A percentile compares a stretch with the other conserved stretches of the same genome.
Evolutionary conservation across 805 yeast species (phyloP).

Genomic region (Ogataea neopini): DNA sequence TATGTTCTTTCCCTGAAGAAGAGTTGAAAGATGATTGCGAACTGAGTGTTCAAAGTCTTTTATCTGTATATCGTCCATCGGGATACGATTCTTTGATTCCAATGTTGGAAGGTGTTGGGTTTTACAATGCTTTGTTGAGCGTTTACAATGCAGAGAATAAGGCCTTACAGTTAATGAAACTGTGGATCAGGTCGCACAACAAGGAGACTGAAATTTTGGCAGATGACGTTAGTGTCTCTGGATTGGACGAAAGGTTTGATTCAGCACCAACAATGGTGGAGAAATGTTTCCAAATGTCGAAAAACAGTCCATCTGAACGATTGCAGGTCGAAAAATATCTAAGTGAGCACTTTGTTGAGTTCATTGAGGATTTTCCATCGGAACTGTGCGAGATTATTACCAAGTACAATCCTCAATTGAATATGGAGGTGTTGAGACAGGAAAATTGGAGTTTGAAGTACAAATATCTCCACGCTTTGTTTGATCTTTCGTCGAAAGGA

Average conservation of each 20-base stretch:
- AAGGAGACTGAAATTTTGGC: conserved; percentile 3
- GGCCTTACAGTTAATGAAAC: conserved; percentile 52
- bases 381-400: conserved; percentile 41
- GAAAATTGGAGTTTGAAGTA: conserved; percentile 30
- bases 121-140: conserved; percentile 57
- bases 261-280: conserved; percentile 31
- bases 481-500: conserved; percentile 23
- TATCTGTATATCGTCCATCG: conserved; percentile 65
- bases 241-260: conserved; percentile 31
- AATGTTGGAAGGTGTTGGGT: conserved; percentile 54
- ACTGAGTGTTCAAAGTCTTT: conserved; percentile 68
- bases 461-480: conserved; percentile 37
- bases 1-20: conserved; percentile 45
- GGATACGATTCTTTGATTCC: conserved; percentile 50
- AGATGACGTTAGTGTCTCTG: neutral
- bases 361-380: conserved; percentile 33
- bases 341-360: conserved; percentile 30
- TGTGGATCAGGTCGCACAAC: conserved; percentile 42
- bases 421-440: conserved; percentile 37
- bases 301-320: conserved; percentile 17
- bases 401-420: conserved; percentile 40
- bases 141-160: conserved; percentile 56
- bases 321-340: conserved; percentile 31
- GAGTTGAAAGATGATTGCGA: conserved; percentile 61
- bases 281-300: conserved; percentile 25